Evolutionary conservation across 306 rosid genomes (phyloP).

Genomic region (Urtica urens): DNA sequence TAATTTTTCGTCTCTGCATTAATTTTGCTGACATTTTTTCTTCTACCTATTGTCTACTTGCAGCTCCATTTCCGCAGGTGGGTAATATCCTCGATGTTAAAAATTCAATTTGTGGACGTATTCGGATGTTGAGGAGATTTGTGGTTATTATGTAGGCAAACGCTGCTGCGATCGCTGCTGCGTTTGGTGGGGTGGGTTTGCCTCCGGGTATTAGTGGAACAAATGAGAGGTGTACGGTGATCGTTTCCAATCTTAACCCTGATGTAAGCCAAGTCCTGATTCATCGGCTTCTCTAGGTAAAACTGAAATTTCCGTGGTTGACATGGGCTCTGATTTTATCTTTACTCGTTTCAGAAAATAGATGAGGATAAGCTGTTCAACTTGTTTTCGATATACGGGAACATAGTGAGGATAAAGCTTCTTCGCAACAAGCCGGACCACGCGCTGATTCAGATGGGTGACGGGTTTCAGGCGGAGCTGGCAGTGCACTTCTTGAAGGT

Average conservation of each 20-base stretch:
- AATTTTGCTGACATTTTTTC: conserved; percentile 20
- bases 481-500: conserved; percentile 98
- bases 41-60: conserved; percentile 12
- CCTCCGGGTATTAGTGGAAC: conserved; percentile 97
- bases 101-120: too few relatives aligned
- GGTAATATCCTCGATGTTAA: conserved; percentile 26
- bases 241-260: conserved; percentile 78
- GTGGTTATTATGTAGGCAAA: conserved; percentile 44
- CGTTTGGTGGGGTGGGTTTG: conserved; percentile 92
- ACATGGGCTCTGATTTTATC: neutral
- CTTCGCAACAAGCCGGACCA: conserved; percentile 96
- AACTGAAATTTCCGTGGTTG: conserved; percentile 4
- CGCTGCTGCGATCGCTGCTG: conserved; percentile 78
- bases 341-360: conserved; percentile 53
- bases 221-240: conserved; percentile 90
- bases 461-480: conserved; percentile 95
- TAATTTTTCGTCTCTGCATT: neutral
- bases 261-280: conserved; percentile 47
- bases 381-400: conserved; percentile 92
- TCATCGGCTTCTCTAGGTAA: neutral
- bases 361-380: conserved; percentile 97
- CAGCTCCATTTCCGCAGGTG: conserved; percentile 85
- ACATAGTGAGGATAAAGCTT: conserved; percentile 87
- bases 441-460: conserved; percentile 97
- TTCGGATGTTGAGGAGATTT: too few relatives aligned